phyloP scores from a whole-genome alignment of 1,284 basidiomycete genomes.

The Austroboletus sp. region DNA sequence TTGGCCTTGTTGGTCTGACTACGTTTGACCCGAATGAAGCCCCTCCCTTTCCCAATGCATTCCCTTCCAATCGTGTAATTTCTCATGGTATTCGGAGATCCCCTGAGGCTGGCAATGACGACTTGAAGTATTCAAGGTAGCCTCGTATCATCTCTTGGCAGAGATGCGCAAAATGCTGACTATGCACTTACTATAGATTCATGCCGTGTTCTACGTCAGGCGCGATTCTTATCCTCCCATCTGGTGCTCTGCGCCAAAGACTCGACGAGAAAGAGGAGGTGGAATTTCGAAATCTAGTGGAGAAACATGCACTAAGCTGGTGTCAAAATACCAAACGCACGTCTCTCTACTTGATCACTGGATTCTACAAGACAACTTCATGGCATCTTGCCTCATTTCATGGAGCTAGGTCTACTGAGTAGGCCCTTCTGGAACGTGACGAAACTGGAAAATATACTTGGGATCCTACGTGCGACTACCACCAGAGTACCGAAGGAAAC shows the following conservation, averaged over 20 bases:
- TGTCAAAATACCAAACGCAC: neutral
- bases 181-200: neutral
- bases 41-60: neutral
- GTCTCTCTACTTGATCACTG: conserved; percentile 8
- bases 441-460: neutral
- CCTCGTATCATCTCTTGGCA: neutral
- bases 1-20: too few species aligned
- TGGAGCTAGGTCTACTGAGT: neutral
- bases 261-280: neutral
- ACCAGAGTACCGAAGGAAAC: neutral
- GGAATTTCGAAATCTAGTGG: neutral
- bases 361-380: neutral
- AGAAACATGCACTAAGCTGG: conserved; percentile 1
- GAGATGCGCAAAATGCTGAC: neutral
- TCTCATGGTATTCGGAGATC: neutral
- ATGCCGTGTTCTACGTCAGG: neutral
- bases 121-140: neutral
- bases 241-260: neutral
- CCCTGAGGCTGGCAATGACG: too few species aligned
- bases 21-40: neutral
- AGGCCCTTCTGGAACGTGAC: neutral
- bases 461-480: neutral
- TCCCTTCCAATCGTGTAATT: neutral
- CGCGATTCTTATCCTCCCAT: conserved; percentile 6
- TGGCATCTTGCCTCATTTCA: conserved; percentile 1